These are phyloP conservation scores for Termitomyces sp. DNA, from an alignment of 768 basidiomycete genomes.

Conservation along the genomic window DNA sequence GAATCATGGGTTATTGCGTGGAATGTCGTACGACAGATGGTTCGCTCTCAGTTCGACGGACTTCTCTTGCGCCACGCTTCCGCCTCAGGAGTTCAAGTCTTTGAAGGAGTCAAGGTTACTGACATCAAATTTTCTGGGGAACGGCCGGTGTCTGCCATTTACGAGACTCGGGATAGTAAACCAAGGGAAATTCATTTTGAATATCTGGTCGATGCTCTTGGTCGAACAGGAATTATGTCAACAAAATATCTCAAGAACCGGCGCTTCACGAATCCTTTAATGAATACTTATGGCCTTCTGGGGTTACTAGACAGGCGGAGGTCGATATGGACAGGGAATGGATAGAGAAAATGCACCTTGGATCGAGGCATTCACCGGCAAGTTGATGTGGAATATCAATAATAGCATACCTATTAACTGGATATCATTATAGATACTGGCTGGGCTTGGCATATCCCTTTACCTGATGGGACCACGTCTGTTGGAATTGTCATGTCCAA, in stretches of 20 bases:
- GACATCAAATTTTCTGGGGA: conserved; percentile 43
- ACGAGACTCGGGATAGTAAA: conserved; percentile 18
- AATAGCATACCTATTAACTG: background rate
- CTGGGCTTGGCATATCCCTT: conserved; percentile 58
- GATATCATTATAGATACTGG: conserved; percentile 38
- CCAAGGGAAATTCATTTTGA: conserved; percentile 51
- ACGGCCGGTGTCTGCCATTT: conserved; percentile 4
- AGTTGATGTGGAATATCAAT: conserved; percentile 9
- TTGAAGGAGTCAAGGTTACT: conserved; percentile 44
- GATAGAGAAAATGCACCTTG: conserved; percentile 43
- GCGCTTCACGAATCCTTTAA: conserved; percentile 47
- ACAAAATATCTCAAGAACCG: conserved; percentile 58
- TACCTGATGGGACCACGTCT: conserved; percentile 48
- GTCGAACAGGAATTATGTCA: conserved; percentile 58
- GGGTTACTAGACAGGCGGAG: conserved; percentile 61
- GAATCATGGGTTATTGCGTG: conserved; percentile 43
- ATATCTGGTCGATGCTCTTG: conserved; percentile 62
- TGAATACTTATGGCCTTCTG: conserved; percentile 64
- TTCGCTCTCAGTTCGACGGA: conserved; percentile 54
- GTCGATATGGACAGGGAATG: conserved; percentile 41
- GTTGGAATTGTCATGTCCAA: conserved; percentile 50
- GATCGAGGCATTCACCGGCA: conserved; percentile 57
- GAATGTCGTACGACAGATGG: conserved; percentile 51
- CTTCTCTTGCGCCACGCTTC: conserved; percentile 56
- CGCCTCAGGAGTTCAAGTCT: conserved; percentile 45